Conservation (phyloP, 371 early-diverging fungal genomes). For the Synchytrium microbalum region DNA sequence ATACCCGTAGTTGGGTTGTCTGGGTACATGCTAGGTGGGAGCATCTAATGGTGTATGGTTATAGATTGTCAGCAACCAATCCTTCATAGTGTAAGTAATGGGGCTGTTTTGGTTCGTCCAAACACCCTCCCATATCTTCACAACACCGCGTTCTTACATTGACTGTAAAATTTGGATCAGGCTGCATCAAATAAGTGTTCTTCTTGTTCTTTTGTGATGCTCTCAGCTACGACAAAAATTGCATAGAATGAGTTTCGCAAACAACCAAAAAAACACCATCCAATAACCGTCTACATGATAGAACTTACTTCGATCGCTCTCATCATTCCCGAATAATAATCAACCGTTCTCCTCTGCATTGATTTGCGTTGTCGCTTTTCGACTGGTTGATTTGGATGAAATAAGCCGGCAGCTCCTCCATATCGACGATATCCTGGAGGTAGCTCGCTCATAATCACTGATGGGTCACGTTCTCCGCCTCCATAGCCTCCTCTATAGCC, state of each 20-base stretch:
- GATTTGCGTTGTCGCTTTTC: constrained; percentile 88
- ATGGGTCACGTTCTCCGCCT: neutral
- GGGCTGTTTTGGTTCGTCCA: neutral
- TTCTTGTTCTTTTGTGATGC: constrained; percentile 56
- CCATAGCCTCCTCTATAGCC: neutral
- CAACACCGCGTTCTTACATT: too few species aligned
- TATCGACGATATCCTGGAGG: constrained; percentile 1
- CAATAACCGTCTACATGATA: constrained; percentile 10
- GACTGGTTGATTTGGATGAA: neutral
- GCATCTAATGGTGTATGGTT: constrained; percentile 29
- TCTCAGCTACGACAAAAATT: constrained; percentile 31
- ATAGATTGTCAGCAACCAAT: neutral
- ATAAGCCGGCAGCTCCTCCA: neutral
- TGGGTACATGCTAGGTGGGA: constrained; percentile 66
- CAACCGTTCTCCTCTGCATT: constrained; percentile 90
- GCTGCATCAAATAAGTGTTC: constrained; percentile 59
- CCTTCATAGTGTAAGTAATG: constrained; percentile 7
- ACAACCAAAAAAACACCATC: constrained; percentile 4
- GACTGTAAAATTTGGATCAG: constrained; percentile 78
- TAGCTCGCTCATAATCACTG: neutral
- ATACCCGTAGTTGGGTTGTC: constrained; percentile 74
- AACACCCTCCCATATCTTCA: too few species aligned
- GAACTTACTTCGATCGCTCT: constrained; percentile 64
- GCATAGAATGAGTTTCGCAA: constrained; percentile 8
- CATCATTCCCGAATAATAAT: constrained; percentile 85